Base-by-base conservation (phyloP, 768 basidiomycete species). In the Mycena rosella region DNA sequence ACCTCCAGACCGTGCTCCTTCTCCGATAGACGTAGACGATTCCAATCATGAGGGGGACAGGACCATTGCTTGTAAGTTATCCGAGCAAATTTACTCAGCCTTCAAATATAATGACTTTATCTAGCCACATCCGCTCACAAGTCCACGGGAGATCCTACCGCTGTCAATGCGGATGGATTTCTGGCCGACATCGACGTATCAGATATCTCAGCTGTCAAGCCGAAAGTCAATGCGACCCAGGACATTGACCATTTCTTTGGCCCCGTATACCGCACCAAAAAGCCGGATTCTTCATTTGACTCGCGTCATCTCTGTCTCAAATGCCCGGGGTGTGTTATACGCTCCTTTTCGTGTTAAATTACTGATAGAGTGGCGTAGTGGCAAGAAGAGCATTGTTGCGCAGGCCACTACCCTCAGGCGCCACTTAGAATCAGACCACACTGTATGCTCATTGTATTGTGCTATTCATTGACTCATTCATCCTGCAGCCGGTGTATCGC, bases 101-200 rank as follows among this genome's bases (percentile, higher is more conserved):
- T 34, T 6, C 6, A 34, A 11, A 34, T 11, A 34, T 6, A 34
- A 5, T 34, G 15, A 42, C 13, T 42, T 15, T 15, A 17, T 17
- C 40, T 22, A 55, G 53, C 56, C 10, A 15, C 42, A 2, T 44
- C 56, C 7, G 47, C n/a, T 11, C 29, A 24, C 10, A 58, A 58
- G 20, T 58, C 56, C 5, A 40, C 30, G 11, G 61, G 54, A 42
- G 40, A 68, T 42, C 67, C n/a, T 48, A 45, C 1, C 17, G n/a
- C 42, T 53, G 59, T 68, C 20, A 65, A 67, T 18, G 42, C 42
- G 3, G 57, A 72, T 8, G 71, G 66, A 18, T 51, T 74, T 26
- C 57, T 74, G 5, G 44, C 44, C 9, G 73, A 74, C 38, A 51
- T 74, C 29, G 30, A 65, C 29, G 67, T 74, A 10, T 20, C 60